Evolutionary conservation across 768 basidiomycete genomes (phyloP), one percentile per base, ranked within the genome.

Genomic region (Pluteus cervinus): DNA sequence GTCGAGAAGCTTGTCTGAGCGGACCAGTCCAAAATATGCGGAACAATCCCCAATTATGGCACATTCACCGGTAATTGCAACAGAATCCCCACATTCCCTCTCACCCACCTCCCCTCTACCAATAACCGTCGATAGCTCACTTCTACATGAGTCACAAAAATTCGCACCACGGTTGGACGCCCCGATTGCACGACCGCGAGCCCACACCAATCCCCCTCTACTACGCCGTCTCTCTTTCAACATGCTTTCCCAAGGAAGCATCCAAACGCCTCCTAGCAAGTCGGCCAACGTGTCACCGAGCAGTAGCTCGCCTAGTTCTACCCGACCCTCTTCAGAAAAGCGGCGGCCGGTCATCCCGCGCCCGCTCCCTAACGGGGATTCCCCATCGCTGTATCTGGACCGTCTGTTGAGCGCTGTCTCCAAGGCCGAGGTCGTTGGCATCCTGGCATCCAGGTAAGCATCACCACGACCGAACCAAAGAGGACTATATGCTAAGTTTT

Each of bases 371-470:
- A n/a, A n/a, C n/a, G n/a, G n/a, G n/a, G n/a, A n/a, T n/a, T n/a
- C n/a, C n/a, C n/a, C n/a, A n/a, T n/a, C n/a, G n/a, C n/a, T n/a
- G n/a, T 97, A 87, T 60, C 57, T 96, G 21, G 53, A 61, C 9
- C 69, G 89, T 42, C 59, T 98, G 28, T 59, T 69, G 26, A 60
- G 72, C 12, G 70, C 73, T 23, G 77, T 90, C 7, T 78, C 71
- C 47, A 84, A 86, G 54, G 73, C 79, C 2, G 92, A 96, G 50
- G 66, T 97, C 26, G 84, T 86, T 1, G 71, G 73, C 15, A 73
- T 90, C 10, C 59, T 97, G 17, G 91, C 93, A 22, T 77, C 86
- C 11, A 86, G 77, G 92, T 92, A 58, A 46, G 61, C 48, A 31
- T 40, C n/a, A n/a, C n/a, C 29, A 8, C 5, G 21, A 24, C 17